A percentile compares a stretch with the other conserved stretches of the same genome.
Conservation (phyloP, 2,329 filamentous ascomycete genomes). For the Purpureocillium lavendulum region DNA sequence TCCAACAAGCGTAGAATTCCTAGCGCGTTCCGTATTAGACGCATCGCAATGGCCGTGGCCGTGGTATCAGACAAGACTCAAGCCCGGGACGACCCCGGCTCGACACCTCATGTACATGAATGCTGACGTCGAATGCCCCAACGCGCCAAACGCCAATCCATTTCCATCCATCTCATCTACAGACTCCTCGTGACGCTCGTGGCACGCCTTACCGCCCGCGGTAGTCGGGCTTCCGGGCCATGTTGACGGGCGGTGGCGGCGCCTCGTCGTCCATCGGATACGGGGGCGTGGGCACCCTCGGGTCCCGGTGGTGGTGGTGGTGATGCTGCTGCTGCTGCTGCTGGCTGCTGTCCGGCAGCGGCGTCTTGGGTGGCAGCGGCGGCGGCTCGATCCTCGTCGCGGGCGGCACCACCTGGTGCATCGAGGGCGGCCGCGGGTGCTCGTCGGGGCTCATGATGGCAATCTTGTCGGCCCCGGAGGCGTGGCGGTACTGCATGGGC, state of each 20-base stretch:
- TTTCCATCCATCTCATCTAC: no score
- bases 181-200: no score
- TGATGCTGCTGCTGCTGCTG: slow-evolving; percentile 23
- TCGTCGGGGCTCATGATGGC: slow-evolving; percentile 54
- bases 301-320: slow-evolving; percentile 15
- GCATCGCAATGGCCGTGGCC: not conserved
- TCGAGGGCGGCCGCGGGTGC: slow-evolving; percentile 32
- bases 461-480: slow-evolving; percentile 59
- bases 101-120: no score
- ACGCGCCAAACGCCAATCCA: no score
- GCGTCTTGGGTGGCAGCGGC: slow-evolving; percentile 70
- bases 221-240: slow-evolving; percentile 76
- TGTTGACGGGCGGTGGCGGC: slow-evolving; percentile 76
- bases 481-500: slow-evolving; percentile 48
- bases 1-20: no score
- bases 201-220: slow-evolving; percentile 17
- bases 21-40: not conserved
- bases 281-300: slow-evolving; percentile 44
- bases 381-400: slow-evolving; percentile 49
- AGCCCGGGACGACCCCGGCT: no score
- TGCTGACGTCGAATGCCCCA: no score
- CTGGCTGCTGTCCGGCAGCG: slow-evolving; percentile 43
- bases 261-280: slow-evolving; percentile 76
- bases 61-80: not conserved
- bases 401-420: slow-evolving; percentile 18